These are phyloP conservation scores for Podaxis sp. DNA, from an alignment of 768 basidiomycete species.

Conservation along the genomic window DNA sequence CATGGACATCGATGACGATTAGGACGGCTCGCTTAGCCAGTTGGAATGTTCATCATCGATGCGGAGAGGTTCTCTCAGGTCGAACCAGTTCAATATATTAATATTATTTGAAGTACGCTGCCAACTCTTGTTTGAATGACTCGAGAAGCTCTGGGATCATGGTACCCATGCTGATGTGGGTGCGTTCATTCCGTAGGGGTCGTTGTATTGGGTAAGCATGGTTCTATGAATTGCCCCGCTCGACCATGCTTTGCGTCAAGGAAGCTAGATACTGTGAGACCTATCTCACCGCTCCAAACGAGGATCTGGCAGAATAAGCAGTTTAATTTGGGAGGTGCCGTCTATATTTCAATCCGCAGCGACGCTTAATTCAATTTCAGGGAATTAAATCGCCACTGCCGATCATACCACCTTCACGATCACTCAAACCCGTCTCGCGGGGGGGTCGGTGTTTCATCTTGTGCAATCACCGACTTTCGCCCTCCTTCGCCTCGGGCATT, in stretches of 20 bases:
- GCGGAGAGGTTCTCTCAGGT: neutral
- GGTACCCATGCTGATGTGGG: constrained; percentile 6
- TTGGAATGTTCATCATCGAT: neutral
- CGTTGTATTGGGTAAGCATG: constrained; percentile 15
- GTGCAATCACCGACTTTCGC: constrained; percentile 1
- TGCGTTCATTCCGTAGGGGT: constrained; percentile 9
- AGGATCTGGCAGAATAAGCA: neutral
- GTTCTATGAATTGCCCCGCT: neutral
- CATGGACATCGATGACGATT: constrained; percentile 49
- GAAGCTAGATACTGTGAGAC: neutral
- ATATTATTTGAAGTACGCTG: constrained; percentile 8
- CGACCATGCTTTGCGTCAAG: neutral
- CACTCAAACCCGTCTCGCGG: constrained; percentile 1
- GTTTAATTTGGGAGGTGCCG: neutral
- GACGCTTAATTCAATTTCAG: neutral
- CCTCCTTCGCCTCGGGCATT: constrained; percentile 3
- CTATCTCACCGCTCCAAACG: neutral
- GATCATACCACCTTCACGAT: neutral
- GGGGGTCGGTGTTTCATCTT: neutral
- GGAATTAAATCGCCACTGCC: neutral
- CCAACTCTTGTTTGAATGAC: constrained; percentile 1
- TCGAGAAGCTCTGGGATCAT: constrained; percentile 10
- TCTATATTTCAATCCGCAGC: neutral
- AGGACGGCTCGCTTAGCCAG: neutral
- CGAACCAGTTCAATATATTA: constrained; percentile 15